Conservation (phyloP, 306 rosid species). For the Malus sylvestris region DNA sequence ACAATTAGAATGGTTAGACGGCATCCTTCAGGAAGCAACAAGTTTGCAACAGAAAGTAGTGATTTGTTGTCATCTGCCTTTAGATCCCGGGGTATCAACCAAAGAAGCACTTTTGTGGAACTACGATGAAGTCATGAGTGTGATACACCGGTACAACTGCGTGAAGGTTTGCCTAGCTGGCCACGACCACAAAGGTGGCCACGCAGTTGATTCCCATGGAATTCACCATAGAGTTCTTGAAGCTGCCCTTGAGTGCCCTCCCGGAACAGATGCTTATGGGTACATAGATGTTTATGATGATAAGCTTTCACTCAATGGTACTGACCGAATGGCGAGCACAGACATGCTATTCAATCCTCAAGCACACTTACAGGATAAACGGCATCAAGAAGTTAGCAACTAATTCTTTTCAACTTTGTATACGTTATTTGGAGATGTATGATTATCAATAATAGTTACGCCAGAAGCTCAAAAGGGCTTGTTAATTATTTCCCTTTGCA, state of each 20-base stretch:
- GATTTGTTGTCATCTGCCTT: slow-evolving; percentile 74
- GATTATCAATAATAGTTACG: not conserved
- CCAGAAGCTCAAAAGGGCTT: not conserved
- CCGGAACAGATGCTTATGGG: slow-evolving; percentile 67
- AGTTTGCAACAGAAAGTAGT: slow-evolving; percentile 61
- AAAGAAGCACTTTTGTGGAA: slow-evolving; percentile 77
- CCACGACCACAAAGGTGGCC: slow-evolving; percentile 86
- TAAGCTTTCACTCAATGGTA: slow-evolving; percentile 53
- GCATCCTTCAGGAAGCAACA: slow-evolving; percentile 60
- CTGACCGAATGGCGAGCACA: slow-evolving; percentile 51
- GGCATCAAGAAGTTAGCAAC: not conserved
- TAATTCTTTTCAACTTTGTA: not conserved
- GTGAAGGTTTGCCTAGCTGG: slow-evolving; percentile 79
- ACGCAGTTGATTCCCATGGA: slow-evolving; percentile 70
- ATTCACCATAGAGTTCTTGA: slow-evolving; percentile 81
- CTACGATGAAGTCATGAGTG: slow-evolving; percentile 63
- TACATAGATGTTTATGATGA: slow-evolving; percentile 61
- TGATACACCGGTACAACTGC: slow-evolving; percentile 60
- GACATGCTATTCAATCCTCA: slow-evolving; percentile 51
- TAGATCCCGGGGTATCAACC: slow-evolving; percentile 56
- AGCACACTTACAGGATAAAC: slow-evolving; percentile 13
- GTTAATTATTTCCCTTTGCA: not conserved
- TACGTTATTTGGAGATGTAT: not conserved
- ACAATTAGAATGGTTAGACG: slow-evolving; percentile 74
- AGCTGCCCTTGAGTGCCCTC: slow-evolving; percentile 92